Evolutionary conservation across 2,329 filamentous ascomycete species (phyloP), one percentile per base, ranked within the genome.

Genomic region (Dactylonectria macrodidyma): DNA sequence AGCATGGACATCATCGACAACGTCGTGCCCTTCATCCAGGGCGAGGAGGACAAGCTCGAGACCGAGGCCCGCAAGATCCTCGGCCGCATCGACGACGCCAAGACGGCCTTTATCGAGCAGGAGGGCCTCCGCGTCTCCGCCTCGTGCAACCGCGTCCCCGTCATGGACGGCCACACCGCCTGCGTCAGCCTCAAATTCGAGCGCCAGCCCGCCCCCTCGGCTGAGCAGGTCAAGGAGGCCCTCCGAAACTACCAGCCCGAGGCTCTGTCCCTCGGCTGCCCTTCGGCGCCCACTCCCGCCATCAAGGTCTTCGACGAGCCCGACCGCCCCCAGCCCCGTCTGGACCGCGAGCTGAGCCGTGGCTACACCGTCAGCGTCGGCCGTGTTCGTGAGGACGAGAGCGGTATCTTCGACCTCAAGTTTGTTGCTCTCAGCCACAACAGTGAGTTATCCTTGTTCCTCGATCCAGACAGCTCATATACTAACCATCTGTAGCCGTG

Each of bases 1-100:
- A 93, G 90, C 82, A 97, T 98, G 95, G 96, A 98, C 82, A 92
- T 98, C 68, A 85, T 98, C 69, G 96, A 98, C 84, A 98, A 98
- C 79, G 92, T 98, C 2, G 94, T 99, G 51, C 96, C 96, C 9
- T 98, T 90, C 82, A 99, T 98, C 79, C 88, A 89, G 1, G 95
- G 95, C 66, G 96, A 98, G 83, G 96, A 98, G 82, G 95, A 97
- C 82, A 98, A 98, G 86, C 89, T 98, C 34, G 94, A 97, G 85
- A 93, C 92, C 3, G 96, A 98, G 83, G 95, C 96, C 2, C 92
- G 93, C 76, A 98, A 98, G 89, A 98, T 98, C 75, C 88, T 98
- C 3, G 95, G 96, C 59, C 81, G 81, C 38, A 84, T 98, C 75
- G 94, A 94, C 77, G 82, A 83, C 47, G 90, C 92, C 19, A 86